These are phyloP conservation scores for Trichoderma hamatum DNA, from an alignment of 2,329 filamentous ascomycete species.

Conservation along the genomic window DNA sequence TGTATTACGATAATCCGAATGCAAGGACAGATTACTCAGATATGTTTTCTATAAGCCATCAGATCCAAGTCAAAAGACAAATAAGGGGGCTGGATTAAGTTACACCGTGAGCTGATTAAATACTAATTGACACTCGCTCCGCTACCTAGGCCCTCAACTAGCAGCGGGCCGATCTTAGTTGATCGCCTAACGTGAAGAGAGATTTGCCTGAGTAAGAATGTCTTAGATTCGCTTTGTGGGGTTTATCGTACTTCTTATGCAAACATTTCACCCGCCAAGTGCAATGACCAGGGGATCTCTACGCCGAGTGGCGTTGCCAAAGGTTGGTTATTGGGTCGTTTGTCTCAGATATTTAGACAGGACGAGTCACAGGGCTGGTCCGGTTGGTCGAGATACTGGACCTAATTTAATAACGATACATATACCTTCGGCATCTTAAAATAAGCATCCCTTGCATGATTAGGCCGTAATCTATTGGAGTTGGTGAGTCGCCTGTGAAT, in stretches of 20 bases:
- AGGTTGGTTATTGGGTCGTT: neutral
- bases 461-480: neutral
- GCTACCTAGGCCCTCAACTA: neutral
- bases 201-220: constrained; percentile 2
- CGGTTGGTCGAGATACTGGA: neutral
- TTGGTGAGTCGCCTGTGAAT: neutral
- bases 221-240: neutral
- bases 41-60: neutral
- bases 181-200: neutral
- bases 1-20: neutral
- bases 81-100: no score
- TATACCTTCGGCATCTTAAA: neutral
- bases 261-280: neutral
- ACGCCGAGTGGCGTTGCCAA: neutral
- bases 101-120: neutral
- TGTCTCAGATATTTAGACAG: neutral
- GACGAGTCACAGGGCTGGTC: neutral
- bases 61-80: neutral
- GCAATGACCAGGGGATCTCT: neutral
- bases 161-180: neutral
- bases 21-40: no score
- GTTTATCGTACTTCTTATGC: neutral
- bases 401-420: neutral
- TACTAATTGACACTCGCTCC: neutral
- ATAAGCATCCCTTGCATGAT: neutral